These are phyloP conservation scores for Suhomyces bokatorum DNA, from an alignment of 1,139 yeast genomes.

Conservation along the genomic window DNA sequence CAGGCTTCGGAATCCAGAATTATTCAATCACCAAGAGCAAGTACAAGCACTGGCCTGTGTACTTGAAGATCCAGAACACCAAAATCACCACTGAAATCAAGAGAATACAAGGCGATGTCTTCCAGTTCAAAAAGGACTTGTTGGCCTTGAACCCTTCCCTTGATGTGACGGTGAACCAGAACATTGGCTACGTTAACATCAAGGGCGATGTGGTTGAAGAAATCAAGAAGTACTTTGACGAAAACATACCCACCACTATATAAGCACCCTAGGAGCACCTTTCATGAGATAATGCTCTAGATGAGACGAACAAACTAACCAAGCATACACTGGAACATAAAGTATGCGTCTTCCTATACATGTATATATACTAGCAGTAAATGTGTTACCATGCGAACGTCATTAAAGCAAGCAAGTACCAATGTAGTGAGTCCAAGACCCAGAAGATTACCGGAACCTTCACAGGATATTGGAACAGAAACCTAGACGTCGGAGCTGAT, in stretches of 20 bases:
- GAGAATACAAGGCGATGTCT: slow-evolving; percentile 61
- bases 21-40: slow-evolving; percentile 57
- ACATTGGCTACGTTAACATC: slow-evolving; percentile 47
- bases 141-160: slow-evolving; percentile 47
- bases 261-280: slow-evolving; percentile 5
- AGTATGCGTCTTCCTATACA: background rate
- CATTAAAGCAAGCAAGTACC: background rate
- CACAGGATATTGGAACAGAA: background rate
- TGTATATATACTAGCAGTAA: slow-evolving; percentile 2
- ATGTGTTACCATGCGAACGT: background rate
- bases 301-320: background rate
- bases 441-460: slow-evolving; percentile 1
- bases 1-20: slow-evolving; percentile 43
- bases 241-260: slow-evolving; percentile 11
- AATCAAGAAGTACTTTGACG: slow-evolving; percentile 40
- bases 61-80: slow-evolving; percentile 56
- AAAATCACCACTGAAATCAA: slow-evolving; percentile 62
- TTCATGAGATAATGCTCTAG: background rate
- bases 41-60: slow-evolving; percentile 69
- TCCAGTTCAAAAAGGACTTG: slow-evolving; percentile 59
- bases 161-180: slow-evolving; percentile 44
- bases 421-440: background rate
- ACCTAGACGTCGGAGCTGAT: slow-evolving; percentile 17
- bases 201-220: slow-evolving; percentile 57
- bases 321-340: background rate